These are phyloP conservation scores for Suhomyces emberorum DNA, from an alignment of 805 yeast species.

Conservation along the genomic window DNA sequence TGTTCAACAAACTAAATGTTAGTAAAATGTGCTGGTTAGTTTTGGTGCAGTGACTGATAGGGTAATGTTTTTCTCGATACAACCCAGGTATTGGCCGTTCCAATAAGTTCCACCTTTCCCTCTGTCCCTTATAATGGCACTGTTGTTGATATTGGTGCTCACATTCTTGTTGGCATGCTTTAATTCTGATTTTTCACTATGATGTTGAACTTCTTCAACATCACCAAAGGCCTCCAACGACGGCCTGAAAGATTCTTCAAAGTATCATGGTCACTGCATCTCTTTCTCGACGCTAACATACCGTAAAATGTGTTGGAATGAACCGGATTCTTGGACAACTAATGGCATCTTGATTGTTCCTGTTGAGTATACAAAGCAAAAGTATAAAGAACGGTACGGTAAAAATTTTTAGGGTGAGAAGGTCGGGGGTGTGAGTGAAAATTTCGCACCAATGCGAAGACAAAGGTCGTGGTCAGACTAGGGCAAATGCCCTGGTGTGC, in stretches of 20 bases:
- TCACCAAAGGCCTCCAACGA: no score
- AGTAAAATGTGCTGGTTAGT: no score
- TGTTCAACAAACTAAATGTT: conserved; percentile 87
- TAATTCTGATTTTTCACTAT: no score
- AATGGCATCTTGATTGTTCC: conserved; percentile 67
- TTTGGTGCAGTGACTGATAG: no score
- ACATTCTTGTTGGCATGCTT: no score
- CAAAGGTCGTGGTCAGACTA: not conserved
- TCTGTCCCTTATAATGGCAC: not conserved
- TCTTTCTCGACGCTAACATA: conserved; percentile 62
- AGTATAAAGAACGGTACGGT: conserved; percentile 10
- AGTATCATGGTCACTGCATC: not conserved
- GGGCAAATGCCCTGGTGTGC: conserved; percentile 9
- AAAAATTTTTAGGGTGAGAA: conserved; percentile 11
- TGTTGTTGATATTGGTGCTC: no score
- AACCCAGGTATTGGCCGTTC: no score
- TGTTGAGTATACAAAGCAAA: conserved; percentile 12
- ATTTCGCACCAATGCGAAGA: no score
- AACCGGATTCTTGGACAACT: conserved; percentile 98
- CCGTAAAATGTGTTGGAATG: conserved; percentile 99
- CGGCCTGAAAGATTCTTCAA: no score
- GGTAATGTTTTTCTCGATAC: no score
- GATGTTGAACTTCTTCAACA: no score
- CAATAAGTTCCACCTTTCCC: no score
- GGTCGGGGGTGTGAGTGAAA: conserved; percentile 4